phyloP scores from a whole-genome alignment of 2,329 filamentous ascomycete species.

The Pyricularia sp. region DNA sequence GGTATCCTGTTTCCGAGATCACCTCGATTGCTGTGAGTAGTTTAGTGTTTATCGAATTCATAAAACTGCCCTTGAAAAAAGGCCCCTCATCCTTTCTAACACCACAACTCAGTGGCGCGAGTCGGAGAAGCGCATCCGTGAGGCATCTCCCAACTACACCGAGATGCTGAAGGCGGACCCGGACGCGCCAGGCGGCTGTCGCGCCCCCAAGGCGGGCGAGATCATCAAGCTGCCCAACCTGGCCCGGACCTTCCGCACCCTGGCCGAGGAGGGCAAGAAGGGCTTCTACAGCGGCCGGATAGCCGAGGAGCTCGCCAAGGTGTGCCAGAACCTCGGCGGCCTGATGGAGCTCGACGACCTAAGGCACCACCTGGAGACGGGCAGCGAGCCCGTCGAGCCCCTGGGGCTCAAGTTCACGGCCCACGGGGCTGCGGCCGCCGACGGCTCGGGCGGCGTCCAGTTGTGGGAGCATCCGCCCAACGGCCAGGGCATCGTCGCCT shows the following conservation, averaged over 20 bases:
- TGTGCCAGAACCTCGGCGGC: constrained; percentile 64
- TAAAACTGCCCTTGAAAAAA: constrained; percentile 6
- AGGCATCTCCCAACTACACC: constrained; percentile 67
- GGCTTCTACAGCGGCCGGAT: constrained; percentile 84
- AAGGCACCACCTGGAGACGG: constrained; percentile 49
- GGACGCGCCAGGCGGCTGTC: constrained; percentile 52
- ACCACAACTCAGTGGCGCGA: constrained; percentile 55
- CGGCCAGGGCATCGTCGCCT: constrained; percentile 85
- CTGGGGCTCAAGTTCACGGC: constrained; percentile 65
- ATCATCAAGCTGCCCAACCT: constrained; percentile 76
- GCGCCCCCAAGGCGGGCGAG: constrained; percentile 70
- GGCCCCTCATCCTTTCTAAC: not conserved
- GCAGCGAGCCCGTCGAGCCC: constrained; percentile 69
- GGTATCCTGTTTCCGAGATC: constrained; percentile 78
- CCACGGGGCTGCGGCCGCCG: constrained; percentile 10
- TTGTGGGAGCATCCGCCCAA: constrained; percentile 96
- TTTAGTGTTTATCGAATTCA: constrained; percentile 24
- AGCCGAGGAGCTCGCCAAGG: constrained; percentile 69
- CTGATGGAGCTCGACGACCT: constrained; percentile 72
- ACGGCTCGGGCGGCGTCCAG: constrained; percentile 37
- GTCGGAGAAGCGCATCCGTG: constrained; percentile 52
- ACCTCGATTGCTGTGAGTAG: constrained; percentile 50
- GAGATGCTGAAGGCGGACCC: constrained; percentile 35
- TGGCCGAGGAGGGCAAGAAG: constrained; percentile 70
- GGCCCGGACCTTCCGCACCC: constrained; percentile 65